Base-by-base conservation (phyloP, 306 rosid genomes). In the Canavalia gladiata region DNA sequence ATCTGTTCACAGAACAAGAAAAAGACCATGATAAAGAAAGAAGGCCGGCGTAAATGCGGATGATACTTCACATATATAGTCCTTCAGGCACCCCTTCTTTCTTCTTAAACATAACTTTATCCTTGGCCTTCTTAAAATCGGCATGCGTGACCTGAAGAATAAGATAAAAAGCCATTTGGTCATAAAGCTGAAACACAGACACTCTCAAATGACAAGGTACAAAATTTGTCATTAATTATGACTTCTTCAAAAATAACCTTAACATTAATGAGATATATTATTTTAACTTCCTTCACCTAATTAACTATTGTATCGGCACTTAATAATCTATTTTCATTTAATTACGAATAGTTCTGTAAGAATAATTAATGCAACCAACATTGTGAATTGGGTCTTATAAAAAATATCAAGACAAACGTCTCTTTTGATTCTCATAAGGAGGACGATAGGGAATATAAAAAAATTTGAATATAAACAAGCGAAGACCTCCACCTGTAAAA, bases 51-150 rank as follows among this genome's bases (percentile, higher is more conserved):
- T 37, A 66, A 62, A 0, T 60, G 75, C 29, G 73, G 69, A 50
- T 37, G 66, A 76, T 70, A 68, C 66, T 67, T 95, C 93, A 95
- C 99, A 95, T 95, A 66, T 95, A 95, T 10, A 95, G 90, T 18
- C 99, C 99, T 87, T 95, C 99, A 8, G 99, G 99, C 72, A 93
- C 98, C 50, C 99, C 99, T 86, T 95, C 99, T 84, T 95, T 95
- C 97, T 95, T 95, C 94, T 93, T 95, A 74, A 93, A 95, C 99
- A 95, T 95, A 57, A 95, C 99, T 87, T 95, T 95, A 74, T 95
- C 99, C 87, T 95, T 95, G 6, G 99, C 98, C 93, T 95, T 95
- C 92, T 95, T 93, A 82, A 95, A 91, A 84, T 95, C 99, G 0
- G 69, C 45, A 85, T 95, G 99, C 0, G 96, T 95, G 35, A 95